Evolutionary conservation across 2,329 filamentous ascomycete species (phyloP), one percentile per base, ranked within the genome.

Genomic region (Blastomyces gilchristii): DNA sequence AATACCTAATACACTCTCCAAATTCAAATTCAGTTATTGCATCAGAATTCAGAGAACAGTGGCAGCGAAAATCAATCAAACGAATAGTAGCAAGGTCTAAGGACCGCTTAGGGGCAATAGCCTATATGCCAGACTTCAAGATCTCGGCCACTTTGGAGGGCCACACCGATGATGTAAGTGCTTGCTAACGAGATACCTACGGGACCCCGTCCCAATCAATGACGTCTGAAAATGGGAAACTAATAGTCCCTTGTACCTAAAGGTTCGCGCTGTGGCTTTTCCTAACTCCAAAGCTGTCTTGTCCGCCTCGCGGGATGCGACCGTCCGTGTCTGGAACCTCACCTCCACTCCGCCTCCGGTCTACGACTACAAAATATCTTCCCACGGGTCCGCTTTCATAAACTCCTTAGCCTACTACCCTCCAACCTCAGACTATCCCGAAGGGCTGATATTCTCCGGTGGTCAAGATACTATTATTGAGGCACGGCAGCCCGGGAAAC

Each of bases 401-500:
- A 99, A 97, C 77, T 85, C 88, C 2, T 74, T 99, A 56, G 82
- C 91, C 64, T 95, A 89, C 69, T 79, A 91, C 0, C 86, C 86
- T 1, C 85, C 92, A 0, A 87, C 84, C 16, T 72, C 82, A 60
- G 80, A 85, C 8, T 87, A 86, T 68, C 85, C 90, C 0, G 83
- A 94, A 61, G 94, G 94, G 14, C 82, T 97, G 3, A 82, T 97
- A 49, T 81, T 96, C 8, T 94, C 92, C 0, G 91, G 90, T 67
- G 94, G 94, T 63, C 90, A 93, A 72, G 94, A 97, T 72, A 88
- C 90, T 41, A 89, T 97, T 67, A 93, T 99, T 70, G 93, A 97
- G 73, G 90, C 95, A 58, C 87, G 91, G 71, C 85, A 87, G 66
- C 88, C 90, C 5, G 82, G 81, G 12, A 84, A 87, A 60, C 75